Conservation (phyloP, 257 asterid species). For the Thymus quinquecostatus region DNA sequence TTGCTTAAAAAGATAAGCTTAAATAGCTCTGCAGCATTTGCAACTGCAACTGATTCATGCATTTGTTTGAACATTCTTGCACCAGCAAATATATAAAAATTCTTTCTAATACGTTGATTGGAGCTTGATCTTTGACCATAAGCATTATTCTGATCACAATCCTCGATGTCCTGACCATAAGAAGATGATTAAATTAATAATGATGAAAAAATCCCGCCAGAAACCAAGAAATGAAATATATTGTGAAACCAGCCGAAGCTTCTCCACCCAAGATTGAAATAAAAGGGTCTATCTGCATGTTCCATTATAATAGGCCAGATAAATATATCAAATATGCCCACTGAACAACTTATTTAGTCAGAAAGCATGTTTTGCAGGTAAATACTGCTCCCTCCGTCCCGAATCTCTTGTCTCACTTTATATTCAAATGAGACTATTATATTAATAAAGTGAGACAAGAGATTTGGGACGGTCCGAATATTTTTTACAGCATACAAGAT, state of each 20-base stretch:
- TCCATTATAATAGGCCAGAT: conserved; percentile 2
- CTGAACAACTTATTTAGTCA: conserved; percentile 3
- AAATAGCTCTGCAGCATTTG: conserved; percentile 93
- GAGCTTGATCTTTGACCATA: conserved; percentile 57
- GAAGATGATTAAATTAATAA: conserved; percentile 37
- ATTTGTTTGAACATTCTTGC: conserved; percentile 48
- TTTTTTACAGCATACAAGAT: conserved; percentile 16
- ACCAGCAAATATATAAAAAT: conserved; percentile 50
- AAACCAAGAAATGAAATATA: conserved; percentile 23
- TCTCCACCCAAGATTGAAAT: conserved; percentile 22
- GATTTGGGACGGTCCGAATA: no score
- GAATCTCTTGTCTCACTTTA: no score
- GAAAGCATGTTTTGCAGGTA: conserved; percentile 23
- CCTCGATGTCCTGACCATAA: conserved; percentile 45
- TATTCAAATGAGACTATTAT: no score
- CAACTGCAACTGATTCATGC: conserved; percentile 83
- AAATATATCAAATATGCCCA: conserved; percentile 15
- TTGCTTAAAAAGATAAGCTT: conserved; percentile 88
- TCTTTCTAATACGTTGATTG: conserved; percentile 51
- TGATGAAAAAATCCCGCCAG: conserved; percentile 36
- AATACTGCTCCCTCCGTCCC: background rate
- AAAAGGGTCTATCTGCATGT: conserved; percentile 9
- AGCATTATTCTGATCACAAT: conserved; percentile 47
- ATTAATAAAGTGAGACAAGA: no score
- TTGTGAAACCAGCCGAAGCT: conserved; percentile 29